These are phyloP conservation scores for Bremia lactucae DNA, from an alignment of 352 stramenopile species.

Conservation along the genomic window DNA sequence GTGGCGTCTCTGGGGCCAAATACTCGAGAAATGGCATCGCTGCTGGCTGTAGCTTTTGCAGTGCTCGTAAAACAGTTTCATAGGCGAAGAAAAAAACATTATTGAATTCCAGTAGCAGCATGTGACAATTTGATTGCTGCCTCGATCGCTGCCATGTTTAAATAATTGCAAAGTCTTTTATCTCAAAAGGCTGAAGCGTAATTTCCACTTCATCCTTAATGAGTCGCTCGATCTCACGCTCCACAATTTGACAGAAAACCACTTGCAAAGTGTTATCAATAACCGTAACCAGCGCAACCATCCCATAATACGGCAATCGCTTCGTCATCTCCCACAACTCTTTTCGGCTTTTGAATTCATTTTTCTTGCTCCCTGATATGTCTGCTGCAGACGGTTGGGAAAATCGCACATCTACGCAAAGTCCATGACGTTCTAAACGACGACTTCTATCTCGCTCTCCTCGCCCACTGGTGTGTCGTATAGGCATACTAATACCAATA, in stretches of 20 bases:
- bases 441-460: conserved; percentile 11
- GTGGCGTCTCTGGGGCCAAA: conserved; percentile 15
- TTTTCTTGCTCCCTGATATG: conserved; percentile 14
- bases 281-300: conserved; percentile 26
- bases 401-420: conserved; percentile 26
- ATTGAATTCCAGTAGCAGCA: conserved; percentile 39
- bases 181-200: conserved; percentile 27
- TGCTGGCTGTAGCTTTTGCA: conserved; percentile 23
- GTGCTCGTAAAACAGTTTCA: conserved; percentile 32
- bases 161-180: conserved; percentile 14
- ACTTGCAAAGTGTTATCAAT: conserved; percentile 7
- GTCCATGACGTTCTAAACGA: conserved; percentile 15
- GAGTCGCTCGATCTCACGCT: conserved; percentile 17
- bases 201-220: conserved; percentile 22
- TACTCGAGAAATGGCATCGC: conserved; percentile 30
- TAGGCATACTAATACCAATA: conserved; percentile 4
- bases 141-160: conserved; percentile 9
- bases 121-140: conserved; percentile 1
- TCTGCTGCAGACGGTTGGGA: conserved; percentile 14
- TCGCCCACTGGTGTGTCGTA: conserved; percentile 19
- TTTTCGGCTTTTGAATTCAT: conserved; percentile 11
- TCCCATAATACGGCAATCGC: conserved; percentile 21
- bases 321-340: conserved; percentile 26
- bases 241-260: conserved; percentile 29
- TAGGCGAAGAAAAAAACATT: conserved; percentile 42